Evolutionary conservation across 179 eudicot species (phyloP), one percentile per base, ranked within the genome.

Genomic region (Amaranthus tricolor): DNA sequence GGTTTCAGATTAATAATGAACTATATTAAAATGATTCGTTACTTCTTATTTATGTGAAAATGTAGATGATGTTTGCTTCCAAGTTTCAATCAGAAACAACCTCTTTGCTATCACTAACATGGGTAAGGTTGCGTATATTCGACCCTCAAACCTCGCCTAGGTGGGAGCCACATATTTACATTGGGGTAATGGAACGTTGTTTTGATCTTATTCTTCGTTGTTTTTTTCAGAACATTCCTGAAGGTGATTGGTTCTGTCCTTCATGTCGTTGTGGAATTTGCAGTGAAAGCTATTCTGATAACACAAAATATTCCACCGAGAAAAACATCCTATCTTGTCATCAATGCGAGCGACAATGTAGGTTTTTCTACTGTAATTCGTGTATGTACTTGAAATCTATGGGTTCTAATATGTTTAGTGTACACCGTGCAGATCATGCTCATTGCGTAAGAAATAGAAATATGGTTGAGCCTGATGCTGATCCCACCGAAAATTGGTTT

Each of bases 231-330:
- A 84, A 74, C 70, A 79, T 96, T 79, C 99, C 99, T 66, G 89
- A 84, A 74, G 98, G 97, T 65, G 96, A 91, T 75, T 96, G 99
- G 99, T 96, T 86, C 78, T 96, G 99, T 72, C 91, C 97, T 44
- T 88, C 91, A 13, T 96, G 99, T 82, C 87, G 97, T 73, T 96
- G 99, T 80, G 88, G 83, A 71, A 80, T 85, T 78, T 96, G 99
- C 80, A 85, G 88, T 72, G 68, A 77, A 77, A 76, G 84, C 72
- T 52, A 63, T 67, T 73, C 79, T 71, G 83, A 74, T 31, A 31
- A 71, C 73, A 70, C 63, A 8, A 85, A 77, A 67, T 74, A 61
- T 10, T 54, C 73, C 44, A 54, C 72, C 16, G 86, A 86, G 20
- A 71, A 74, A 56, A 84, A 80, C 47, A 12, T 82, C 76, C 84